These are phyloP conservation scores for Eragrostis tef DNA, from an alignment of 202 grass and related monocot genomes.

Conservation along the genomic window DNA sequence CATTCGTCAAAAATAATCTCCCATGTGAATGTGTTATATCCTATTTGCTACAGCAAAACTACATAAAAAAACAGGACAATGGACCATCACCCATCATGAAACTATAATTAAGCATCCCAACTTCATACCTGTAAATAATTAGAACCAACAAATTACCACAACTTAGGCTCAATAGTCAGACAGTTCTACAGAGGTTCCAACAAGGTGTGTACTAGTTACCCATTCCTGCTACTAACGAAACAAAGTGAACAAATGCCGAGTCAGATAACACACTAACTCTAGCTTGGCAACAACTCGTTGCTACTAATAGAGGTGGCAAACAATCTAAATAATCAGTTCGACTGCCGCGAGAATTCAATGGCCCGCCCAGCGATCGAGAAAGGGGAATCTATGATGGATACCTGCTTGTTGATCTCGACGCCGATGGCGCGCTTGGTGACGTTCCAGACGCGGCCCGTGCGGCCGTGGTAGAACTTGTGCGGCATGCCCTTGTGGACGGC, in stretches of 20 bases:
- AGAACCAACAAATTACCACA: neutral
- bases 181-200: neutral
- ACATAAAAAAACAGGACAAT: neutral
- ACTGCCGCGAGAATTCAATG: neutral
- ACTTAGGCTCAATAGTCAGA: neutral
- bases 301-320: neutral
- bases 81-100: neutral
- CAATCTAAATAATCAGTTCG: neutral
- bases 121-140: neutral
- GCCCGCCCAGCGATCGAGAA: neutral
- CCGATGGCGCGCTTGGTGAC: conserved; percentile 95
- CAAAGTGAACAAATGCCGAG: neutral
- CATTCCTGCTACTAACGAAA: neutral
- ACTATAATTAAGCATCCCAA: neutral
- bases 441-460: conserved; percentile 83
- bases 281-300: neutral
- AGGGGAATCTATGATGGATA: conserved; percentile 19
- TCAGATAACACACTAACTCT: neutral
- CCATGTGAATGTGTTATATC: neutral
- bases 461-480: conserved; percentile 95
- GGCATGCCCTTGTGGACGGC: conserved; percentile 94
- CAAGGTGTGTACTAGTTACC: neutral
- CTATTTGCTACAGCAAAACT: neutral
- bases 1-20: too few relatives aligned
- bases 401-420: conserved; percentile 95